A percentile compares a stretch with the other conserved stretches of the same genome.
These are phyloP conservation scores for Mycena rebaudengoi DNA, from an alignment of 768 basidiomycete species.

Conservation along the genomic window DNA sequence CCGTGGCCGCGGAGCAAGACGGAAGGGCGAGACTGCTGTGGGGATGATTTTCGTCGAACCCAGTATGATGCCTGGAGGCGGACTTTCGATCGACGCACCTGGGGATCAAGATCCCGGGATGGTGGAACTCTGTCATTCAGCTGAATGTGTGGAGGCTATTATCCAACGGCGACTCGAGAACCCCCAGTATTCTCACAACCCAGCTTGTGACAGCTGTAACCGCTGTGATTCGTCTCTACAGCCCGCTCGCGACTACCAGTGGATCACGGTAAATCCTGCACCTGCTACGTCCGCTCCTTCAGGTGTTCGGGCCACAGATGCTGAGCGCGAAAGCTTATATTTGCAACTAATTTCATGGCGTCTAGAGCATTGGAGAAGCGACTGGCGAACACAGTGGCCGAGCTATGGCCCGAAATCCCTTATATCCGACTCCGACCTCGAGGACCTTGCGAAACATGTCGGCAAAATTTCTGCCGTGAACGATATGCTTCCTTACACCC, in stretches of 20 bases:
- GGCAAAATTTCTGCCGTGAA: neutral
- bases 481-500: neutral
- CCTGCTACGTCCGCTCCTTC: slow-evolving; percentile 1
- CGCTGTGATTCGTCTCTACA: neutral
- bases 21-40: neutral
- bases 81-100: neutral
- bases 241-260: neutral
- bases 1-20: neutral
- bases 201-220: neutral
- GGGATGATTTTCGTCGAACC: neutral
- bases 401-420: slow-evolving; percentile 11
- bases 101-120: neutral
- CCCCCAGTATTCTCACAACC: neutral
- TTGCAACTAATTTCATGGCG: neutral
- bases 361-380: neutral
- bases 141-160: neutral
- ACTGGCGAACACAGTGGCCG: neutral
- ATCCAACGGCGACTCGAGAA: slow-evolving; percentile 23
- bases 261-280: neutral
- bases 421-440: slow-evolving; percentile 6
- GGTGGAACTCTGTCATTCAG: neutral
- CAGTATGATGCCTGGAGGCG: neutral
- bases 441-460: neutral
- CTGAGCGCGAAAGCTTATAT: neutral
- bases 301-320: slow-evolving; percentile 20